Percentiles rank a stretch among this genome's conserved stretches.
phyloP scores from a whole-genome alignment of 176 grass and related monocot genomes.

The Melocanna baccifera region DNA sequence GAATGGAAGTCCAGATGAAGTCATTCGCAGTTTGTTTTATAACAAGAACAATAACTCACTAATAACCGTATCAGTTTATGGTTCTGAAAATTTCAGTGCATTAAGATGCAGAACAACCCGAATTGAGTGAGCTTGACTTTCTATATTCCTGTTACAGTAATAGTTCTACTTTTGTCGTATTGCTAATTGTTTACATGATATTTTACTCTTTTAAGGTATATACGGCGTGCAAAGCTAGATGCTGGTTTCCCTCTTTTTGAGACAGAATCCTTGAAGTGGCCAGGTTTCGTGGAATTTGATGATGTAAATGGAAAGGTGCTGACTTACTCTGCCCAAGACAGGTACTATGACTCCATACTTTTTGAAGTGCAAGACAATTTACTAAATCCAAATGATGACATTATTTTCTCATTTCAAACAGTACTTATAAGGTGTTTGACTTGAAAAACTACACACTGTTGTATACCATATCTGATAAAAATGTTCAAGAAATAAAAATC shows the following conservation, averaged over 20 bases:
- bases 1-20: conserved; percentile 70
- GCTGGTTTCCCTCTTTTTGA: conserved; percentile 80
- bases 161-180: neutral
- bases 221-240: conserved; percentile 59
- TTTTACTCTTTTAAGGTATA: conserved; percentile 52
- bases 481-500: conserved; percentile 84
- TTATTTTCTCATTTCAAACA: conserved; percentile 36
- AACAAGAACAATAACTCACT: conserved; percentile 68
- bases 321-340: conserved; percentile 77
- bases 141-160: neutral
- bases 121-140: conserved; percentile 44
- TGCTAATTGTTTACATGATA: neutral
- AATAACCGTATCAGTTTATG: conserved; percentile 65
- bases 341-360: conserved; percentile 32
- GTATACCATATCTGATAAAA: conserved; percentile 74
- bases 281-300: conserved; percentile 87
- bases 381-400: neutral
- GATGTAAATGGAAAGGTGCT: conserved; percentile 86
- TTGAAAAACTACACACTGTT: conserved; percentile 76
- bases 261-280: conserved; percentile 67
- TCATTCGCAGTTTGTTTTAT: conserved; percentile 64
- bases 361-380: neutral
- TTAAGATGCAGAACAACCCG: conserved; percentile 59
- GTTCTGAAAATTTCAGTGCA: conserved; percentile 56
- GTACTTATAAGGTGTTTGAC: conserved; percentile 82